These are phyloP conservation scores for Phytopythium vexans DNA, from an alignment of 352 stramenopile genomes.

Conservation along the genomic window DNA sequence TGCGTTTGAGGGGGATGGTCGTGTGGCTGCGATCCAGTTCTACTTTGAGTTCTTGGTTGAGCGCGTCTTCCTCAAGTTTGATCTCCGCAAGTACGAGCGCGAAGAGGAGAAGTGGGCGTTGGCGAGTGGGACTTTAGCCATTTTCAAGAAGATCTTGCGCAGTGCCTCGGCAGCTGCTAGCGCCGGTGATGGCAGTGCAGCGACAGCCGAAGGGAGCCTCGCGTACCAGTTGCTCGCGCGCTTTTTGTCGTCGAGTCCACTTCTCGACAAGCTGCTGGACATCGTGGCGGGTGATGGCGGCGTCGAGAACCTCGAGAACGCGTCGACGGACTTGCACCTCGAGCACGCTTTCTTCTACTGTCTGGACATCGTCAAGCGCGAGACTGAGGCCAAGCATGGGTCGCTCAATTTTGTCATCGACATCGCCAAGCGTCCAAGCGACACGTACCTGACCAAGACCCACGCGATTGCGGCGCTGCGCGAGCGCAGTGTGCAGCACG, in stretches of 20 bases:
- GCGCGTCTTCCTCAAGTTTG: slow-evolving; percentile 82
- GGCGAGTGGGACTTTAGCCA: slow-evolving; percentile 60
- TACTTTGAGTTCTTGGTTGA: slow-evolving; percentile 86
- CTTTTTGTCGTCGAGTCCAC: slow-evolving; percentile 57
- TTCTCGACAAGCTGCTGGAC: slow-evolving; percentile 67
- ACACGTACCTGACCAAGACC: slow-evolving; percentile 52
- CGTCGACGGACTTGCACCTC: slow-evolving; percentile 65
- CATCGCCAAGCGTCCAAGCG: slow-evolving; percentile 36
- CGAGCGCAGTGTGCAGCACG: slow-evolving; percentile 70
- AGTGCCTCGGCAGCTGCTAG: slow-evolving; percentile 17
- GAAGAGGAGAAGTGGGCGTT: slow-evolving; percentile 84
- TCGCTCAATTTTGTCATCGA: slow-evolving; percentile 66
- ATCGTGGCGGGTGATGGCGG: slow-evolving; percentile 67
- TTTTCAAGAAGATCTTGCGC: slow-evolving; percentile 79
- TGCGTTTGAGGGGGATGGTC: slow-evolving; percentile 70
- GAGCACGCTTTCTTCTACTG: slow-evolving; percentile 85
- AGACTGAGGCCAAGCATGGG: slow-evolving; percentile 63
- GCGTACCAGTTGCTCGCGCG: slow-evolving; percentile 68
- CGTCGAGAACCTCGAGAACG: slow-evolving; percentile 71
- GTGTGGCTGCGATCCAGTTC: slow-evolving; percentile 71
- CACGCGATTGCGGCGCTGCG: slow-evolving; percentile 42
- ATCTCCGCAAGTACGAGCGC: slow-evolving; percentile 77
- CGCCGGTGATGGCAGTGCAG: slow-evolving; percentile 8
- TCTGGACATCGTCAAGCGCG: slow-evolving; percentile 72
- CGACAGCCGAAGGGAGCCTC: slow-evolving; percentile 46